Evolutionary conservation across 176 grass and related monocot genomes (phyloP).

Genomic region (Elymus sibiricus): DNA sequence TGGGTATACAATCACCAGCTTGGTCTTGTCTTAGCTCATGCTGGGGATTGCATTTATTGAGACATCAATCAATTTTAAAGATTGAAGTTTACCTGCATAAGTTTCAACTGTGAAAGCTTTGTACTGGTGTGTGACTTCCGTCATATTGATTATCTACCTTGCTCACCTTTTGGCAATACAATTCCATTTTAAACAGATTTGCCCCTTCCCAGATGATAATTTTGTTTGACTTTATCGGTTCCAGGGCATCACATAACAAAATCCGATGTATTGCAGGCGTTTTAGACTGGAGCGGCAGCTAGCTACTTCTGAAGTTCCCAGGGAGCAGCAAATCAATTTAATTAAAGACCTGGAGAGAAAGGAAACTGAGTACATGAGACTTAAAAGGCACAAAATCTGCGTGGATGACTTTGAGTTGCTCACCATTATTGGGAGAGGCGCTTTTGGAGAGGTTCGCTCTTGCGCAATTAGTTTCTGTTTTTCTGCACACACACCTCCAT

Average conservation of each 20-base stretch:
- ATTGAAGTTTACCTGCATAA: background rate
- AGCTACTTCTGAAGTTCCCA: conserved; percentile 83
- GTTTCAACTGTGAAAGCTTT: conserved; percentile 7
- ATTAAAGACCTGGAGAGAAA: conserved; percentile 98
- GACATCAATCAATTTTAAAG: background rate
- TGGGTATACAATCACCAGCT: background rate
- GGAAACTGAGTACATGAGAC: conserved; percentile 95
- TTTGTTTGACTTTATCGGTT: background rate
- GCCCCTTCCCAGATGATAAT: background rate
- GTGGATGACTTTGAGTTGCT: conserved; percentile 98
- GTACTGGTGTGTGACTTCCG: background rate
- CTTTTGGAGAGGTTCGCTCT: conserved; percentile 91
- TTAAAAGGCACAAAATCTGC: conserved; percentile 99
- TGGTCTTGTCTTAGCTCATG: background rate
- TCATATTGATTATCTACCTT: background rate
- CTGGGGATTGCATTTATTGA: background rate
- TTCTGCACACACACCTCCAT: background rate
- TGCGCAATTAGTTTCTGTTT: conserved; percentile 22
- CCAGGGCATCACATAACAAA: background rate
- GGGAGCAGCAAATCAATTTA: conserved; percentile 90
- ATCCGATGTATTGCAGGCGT: conserved; percentile 56
- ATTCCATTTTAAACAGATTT: conserved; percentile 11
- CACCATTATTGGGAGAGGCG: conserved; percentile 97
- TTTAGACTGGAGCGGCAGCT: conserved; percentile 85
- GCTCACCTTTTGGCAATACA: background rate